phyloP scores from a whole-genome alignment of 202 grass and related monocot species.

The Cymbopogon flexuosus region DNA sequence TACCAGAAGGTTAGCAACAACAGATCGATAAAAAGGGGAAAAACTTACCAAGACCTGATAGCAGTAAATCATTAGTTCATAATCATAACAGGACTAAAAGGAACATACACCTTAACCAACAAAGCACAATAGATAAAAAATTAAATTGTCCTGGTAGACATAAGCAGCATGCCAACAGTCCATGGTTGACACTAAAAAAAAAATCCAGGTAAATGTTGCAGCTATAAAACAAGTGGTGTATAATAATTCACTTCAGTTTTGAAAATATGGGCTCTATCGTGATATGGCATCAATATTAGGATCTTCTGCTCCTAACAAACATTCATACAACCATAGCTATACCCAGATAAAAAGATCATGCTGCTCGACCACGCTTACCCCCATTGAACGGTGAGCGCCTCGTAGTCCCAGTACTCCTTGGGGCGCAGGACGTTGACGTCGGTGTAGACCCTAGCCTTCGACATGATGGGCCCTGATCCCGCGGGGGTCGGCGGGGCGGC shows the following conservation, averaged over 20 bases:
- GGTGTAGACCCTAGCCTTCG: constrained; percentile 58
- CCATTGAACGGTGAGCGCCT: constrained; percentile 76
- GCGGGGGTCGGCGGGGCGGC: constrained; percentile 18
- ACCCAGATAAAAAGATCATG: not conserved
- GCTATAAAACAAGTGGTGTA: not conserved
- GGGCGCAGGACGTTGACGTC: constrained; percentile 65
- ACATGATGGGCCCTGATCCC: constrained; percentile 43
- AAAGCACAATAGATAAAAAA: not conserved
- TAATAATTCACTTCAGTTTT: too few relatives aligned
- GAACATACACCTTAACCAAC: not conserved
- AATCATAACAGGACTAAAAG: not conserved
- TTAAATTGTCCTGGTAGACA: not conserved
- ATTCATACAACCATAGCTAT: not conserved
- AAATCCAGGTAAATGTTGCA: not conserved
- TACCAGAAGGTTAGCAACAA: too few relatives aligned
- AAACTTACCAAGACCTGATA: too few relatives aligned
- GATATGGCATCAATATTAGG: too few relatives aligned
- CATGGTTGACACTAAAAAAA: not conserved
- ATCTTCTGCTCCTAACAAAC: not conserved
- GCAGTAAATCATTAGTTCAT: too few relatives aligned
- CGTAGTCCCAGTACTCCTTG: constrained; percentile 84
- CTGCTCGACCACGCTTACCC: constrained; percentile 36
- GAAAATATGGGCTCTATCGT: too few relatives aligned
- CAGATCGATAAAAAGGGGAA: too few relatives aligned
- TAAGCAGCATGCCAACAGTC: not conserved